These are phyloP conservation scores for Alternaria gaisen DNA, from an alignment of 2,329 filamentous ascomycete genomes.

Conservation along the genomic window DNA sequence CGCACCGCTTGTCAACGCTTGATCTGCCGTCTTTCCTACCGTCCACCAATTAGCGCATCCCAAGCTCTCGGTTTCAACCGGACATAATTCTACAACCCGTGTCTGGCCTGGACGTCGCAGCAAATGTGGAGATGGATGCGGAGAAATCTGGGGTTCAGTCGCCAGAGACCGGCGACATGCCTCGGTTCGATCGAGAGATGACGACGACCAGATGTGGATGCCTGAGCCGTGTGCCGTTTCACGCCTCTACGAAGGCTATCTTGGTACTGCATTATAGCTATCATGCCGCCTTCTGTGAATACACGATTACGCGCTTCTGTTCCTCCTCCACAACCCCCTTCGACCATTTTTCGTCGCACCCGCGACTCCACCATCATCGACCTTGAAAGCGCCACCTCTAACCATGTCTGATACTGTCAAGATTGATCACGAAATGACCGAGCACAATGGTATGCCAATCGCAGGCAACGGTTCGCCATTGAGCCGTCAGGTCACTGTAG, in stretches of 20 bases:
- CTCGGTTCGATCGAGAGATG: constrained; percentile 13
- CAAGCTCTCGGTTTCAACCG: neutral
- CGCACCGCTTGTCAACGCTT: constrained; percentile 5
- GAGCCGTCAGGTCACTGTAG: constrained; percentile 32
- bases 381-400: neutral
- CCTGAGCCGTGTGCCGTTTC: neutral
- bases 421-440: constrained; percentile 27
- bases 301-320: neutral
- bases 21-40: neutral
- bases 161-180: constrained; percentile 1
- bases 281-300: neutral
- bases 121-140: neutral
- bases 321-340: neutral
- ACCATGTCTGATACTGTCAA: constrained; percentile 25
- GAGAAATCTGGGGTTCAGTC: constrained; percentile 11
- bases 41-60: neutral
- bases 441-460: constrained; percentile 21
- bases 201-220: constrained; percentile 8
- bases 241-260: neutral
- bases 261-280: neutral
- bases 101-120: neutral
- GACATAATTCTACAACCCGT: neutral
- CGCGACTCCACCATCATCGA: neutral
- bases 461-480: constrained; percentile 17
- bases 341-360: neutral